Conservation (phyloP, 2,329 filamentous ascomycete species). For the Cladosporium austrohemisphaericum region DNA sequence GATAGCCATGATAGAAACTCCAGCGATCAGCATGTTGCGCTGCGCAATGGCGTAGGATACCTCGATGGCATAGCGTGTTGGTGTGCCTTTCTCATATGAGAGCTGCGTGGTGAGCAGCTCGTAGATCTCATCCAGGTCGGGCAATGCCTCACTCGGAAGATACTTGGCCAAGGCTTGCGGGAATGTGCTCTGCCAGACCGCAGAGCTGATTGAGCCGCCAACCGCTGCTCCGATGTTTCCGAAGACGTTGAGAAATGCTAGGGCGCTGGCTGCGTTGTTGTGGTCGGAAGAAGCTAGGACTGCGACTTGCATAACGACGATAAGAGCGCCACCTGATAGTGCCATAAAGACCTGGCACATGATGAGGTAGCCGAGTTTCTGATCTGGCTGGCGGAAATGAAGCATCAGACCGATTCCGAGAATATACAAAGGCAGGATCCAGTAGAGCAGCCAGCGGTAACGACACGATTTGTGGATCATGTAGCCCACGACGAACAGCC, state of each 20-base stretch:
- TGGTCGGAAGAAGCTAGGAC: slow-evolving; percentile 49
- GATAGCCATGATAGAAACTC: slow-evolving; percentile 20
- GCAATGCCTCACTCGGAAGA: slow-evolving; percentile 16
- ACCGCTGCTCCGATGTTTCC: slow-evolving; percentile 47
- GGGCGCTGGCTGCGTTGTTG: slow-evolving; percentile 23
- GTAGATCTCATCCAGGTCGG: slow-evolving; percentile 40
- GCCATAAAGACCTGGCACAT: slow-evolving; percentile 59
- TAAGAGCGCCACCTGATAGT: slow-evolving; percentile 54
- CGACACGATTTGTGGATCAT: slow-evolving; percentile 47
- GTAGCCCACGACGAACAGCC: slow-evolving; percentile 45
- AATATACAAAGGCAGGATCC: slow-evolving; percentile 35
- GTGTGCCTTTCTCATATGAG: slow-evolving; percentile 48
- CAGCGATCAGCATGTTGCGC: slow-evolving; percentile 36
- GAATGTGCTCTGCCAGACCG: slow-evolving; percentile 27
- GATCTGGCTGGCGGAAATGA: slow-evolving; percentile 35
- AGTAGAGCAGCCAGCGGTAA: slow-evolving; percentile 42
- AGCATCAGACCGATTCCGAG: slow-evolving; percentile 36
- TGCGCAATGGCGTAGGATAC: slow-evolving; percentile 35
- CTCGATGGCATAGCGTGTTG: slow-evolving; percentile 45
- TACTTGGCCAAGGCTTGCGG: slow-evolving; percentile 19
- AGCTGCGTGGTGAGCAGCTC: slow-evolving; percentile 53
- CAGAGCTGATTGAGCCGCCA: slow-evolving; percentile 39
- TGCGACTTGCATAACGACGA: slow-evolving; percentile 58
- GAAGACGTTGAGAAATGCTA: slow-evolving; percentile 23
- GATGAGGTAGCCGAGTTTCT: slow-evolving; percentile 48